Conservation (phyloP, 331 rosid species). For the Malus hybrid region DNA sequence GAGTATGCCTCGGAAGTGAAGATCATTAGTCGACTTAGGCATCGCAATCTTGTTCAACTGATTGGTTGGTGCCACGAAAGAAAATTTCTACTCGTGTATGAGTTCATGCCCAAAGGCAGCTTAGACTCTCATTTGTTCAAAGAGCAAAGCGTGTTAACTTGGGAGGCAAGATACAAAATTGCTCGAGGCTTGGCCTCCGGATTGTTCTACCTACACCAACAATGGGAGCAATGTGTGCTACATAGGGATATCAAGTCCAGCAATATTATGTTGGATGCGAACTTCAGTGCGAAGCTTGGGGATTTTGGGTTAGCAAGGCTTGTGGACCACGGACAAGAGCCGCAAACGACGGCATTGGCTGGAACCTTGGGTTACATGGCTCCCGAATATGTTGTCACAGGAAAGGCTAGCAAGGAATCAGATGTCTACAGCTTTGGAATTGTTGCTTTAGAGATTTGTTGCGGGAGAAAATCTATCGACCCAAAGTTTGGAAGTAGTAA, state of each 20-base stretch:
- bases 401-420: neutral
- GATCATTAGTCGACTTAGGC: no score
- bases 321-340: neutral
- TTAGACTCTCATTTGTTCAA: no score
- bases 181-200: neutral
- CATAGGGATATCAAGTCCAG: neutral
- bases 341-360: neutral
- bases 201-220: neutral
- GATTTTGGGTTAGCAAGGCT: slow-evolving; percentile 1
- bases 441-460: slow-evolving; percentile 3
- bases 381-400: neutral
- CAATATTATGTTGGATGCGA: neutral
- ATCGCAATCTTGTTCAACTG: no score
- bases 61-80: no score
- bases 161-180: neutral
- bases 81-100: no score
- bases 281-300: neutral
- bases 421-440: slow-evolving; percentile 1
- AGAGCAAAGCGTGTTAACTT: no score
- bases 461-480: neutral
- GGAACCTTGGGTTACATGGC: neutral
- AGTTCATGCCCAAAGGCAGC: no score
- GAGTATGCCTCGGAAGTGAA: no score
- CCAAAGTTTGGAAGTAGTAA: neutral
- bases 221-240: neutral